Evolutionary conservation across 2,329 filamentous ascomycete genomes (phyloP), one percentile per base, ranked within the genome.

Genomic region (Tolypocladium ophioglossoides): DNA sequence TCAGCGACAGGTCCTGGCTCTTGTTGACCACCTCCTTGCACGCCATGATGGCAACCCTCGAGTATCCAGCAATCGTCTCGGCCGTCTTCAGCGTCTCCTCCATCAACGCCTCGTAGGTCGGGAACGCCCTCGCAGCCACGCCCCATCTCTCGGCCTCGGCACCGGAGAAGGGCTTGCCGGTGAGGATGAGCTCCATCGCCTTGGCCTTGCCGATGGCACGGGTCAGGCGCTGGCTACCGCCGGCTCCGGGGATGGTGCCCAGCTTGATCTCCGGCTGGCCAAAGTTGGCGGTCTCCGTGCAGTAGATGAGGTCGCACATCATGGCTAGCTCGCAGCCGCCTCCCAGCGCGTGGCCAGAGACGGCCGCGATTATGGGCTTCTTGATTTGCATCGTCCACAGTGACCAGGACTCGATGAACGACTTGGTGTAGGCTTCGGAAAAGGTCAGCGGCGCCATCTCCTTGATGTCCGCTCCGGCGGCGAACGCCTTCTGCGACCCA

Each of bases 1-100:
- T 77, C 56, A 99, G 74, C 4, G 86, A 78, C 62, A 96, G 73
- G 64, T 99, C 94, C 77, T 97, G 91, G 71, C 91, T 96, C 84
- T 96, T 97, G 70, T 97, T 96, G 54, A 99, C 92, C n/a, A 94
- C 92, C 78, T 99, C 94, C 79, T 99, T 99, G 55, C 83, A 86
- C 12, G 88, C 94, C 74, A 90, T 84, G 55, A 95, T 83, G 1
- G 92, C 88, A n/a, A 99, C 86, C 66, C 80, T 83, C 52, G 88
- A 91, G 72, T 94, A 90, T 1, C 87, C 75, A 0, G 94, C 91
- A 73, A 99, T 96, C 52, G 83, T 91, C 77, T 88, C 89, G 2
- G 94, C 94, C 20, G 90, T 92, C 67, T 85, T 83, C 57, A 96
- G 70, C 3, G 91, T 85, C 54, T 83, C 89, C 64, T 90, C 84